These are phyloP conservation scores for Ogataea polymorpha DNA, from an alignment of 805 yeast genomes.

Conservation along the genomic window DNA sequence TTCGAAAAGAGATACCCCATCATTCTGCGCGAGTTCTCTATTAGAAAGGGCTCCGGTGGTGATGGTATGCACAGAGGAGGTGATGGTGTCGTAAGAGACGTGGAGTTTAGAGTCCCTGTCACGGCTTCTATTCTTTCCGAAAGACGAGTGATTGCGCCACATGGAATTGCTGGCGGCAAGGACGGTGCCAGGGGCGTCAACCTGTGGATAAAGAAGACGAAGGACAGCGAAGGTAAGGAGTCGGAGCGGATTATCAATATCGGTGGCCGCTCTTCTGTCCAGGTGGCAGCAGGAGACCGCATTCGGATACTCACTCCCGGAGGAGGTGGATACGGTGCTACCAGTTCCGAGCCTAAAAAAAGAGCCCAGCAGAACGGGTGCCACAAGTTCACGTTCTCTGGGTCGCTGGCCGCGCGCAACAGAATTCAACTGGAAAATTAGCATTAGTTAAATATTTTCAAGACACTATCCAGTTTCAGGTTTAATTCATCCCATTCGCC, in stretches of 20 bases:
- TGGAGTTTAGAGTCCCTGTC: slow-evolving; percentile 71
- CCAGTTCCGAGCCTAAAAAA: slow-evolving; percentile 4
- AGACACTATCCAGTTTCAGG: slow-evolving; percentile 73
- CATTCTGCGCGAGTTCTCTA: slow-evolving; percentile 63
- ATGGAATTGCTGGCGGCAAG: slow-evolving; percentile 81
- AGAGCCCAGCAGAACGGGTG: slow-evolving; percentile 11
- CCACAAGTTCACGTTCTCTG: slow-evolving; percentile 26
- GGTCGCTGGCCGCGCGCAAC: slow-evolving; percentile 31
- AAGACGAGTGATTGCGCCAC: slow-evolving; percentile 80
- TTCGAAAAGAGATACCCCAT: slow-evolving; percentile 89
- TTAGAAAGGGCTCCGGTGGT: slow-evolving; percentile 80
- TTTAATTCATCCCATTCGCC: slow-evolving; percentile 94
- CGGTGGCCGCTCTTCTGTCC: slow-evolving; percentile 71
- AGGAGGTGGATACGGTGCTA: slow-evolving; percentile 74
- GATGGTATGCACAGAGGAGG: slow-evolving; percentile 73
- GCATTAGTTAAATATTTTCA: slow-evolving; percentile 55
- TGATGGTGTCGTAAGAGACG: slow-evolving; percentile 79
- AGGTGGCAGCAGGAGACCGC: slow-evolving; percentile 59
- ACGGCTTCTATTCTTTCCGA: slow-evolving; percentile 83
- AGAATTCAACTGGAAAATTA: slow-evolving; percentile 33
- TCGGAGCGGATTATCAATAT: slow-evolving; percentile 44
- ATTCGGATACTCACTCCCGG: slow-evolving; percentile 75
- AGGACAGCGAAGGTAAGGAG: slow-evolving; percentile 30
- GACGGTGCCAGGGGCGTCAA: slow-evolving; percentile 74
- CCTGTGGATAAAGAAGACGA: slow-evolving; percentile 40